Evolutionary conservation across 2,329 filamentous ascomycete genomes (phyloP), one percentile per base, ranked within the genome.

Genomic region (Diaporthe vexans): DNA sequence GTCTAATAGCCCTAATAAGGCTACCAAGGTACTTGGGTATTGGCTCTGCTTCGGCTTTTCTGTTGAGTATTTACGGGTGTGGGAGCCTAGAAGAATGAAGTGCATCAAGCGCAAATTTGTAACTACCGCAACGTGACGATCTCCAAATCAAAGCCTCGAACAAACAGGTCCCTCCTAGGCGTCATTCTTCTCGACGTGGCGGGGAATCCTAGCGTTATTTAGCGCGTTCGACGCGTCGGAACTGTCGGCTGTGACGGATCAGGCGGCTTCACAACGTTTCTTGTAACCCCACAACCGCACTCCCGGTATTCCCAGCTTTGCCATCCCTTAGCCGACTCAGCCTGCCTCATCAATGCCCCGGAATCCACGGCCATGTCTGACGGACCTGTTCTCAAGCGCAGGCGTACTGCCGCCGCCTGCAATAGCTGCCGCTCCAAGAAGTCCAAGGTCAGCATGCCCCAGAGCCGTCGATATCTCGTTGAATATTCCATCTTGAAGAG

Each of bases 341-440:
- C 56, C 33, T 40, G 33, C 57, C 35, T 59, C 13, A n/a, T 9
- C 35, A 19, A 40, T 8, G 5, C 17, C 35, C 43, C 17, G 43
- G 43, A 3, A 6, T 1, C 26, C 19, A 19, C 56, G 7, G 21
- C 35, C 57, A 59, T 59, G 57, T 24, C 57, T 35, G 57, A 59
- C 35, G 57, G 35, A 24, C 58, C 58, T n/a, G 37, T 61, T 24
- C 15, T 19, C 8, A 61, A 73, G 48, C 59, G 52, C 48, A 72
- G 35, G 54, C 56, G 40, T 10, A 37, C 4, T 40, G 51, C 52
- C 26, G 29, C 7, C 15, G 58, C 26, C 56, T 61, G 56, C 43
- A 61, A 37, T 46, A 63, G 54, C 57, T 24, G 57, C 37, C 59
- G 67, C n/a, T 33, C 51, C 5, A 70, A 57, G 51, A 70, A 70